Conservation (phyloP, 2,329 filamentous ascomycete species). For the Ophiocordyceps camponoti-floridani region DNA sequence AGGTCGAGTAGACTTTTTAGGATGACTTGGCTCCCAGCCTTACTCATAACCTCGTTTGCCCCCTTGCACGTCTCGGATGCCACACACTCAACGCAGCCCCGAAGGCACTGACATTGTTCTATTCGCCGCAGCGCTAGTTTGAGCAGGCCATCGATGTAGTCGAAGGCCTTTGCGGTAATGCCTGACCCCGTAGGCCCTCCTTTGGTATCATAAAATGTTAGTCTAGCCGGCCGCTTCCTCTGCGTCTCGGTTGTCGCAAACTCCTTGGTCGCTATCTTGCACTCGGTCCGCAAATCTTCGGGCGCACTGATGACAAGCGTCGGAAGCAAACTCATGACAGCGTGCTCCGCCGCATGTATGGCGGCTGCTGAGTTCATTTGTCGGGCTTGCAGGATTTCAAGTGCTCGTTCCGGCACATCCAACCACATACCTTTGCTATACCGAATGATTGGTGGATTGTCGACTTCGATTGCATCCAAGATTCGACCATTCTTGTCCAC, state of each 20-base stretch:
- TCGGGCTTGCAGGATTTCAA: constrained; percentile 58
- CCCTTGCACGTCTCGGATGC: constrained; percentile 72
- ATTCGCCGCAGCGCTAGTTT: constrained; percentile 60
- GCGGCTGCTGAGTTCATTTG: constrained; percentile 69
- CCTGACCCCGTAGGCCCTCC: constrained; percentile 70
- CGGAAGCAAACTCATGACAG: constrained; percentile 69
- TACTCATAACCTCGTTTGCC: constrained; percentile 83
- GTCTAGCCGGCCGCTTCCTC: constrained; percentile 67
- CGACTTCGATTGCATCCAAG: constrained; percentile 79
- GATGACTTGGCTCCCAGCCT: constrained; percentile 70
- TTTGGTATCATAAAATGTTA: constrained; percentile 93
- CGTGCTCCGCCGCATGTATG: constrained; percentile 91
- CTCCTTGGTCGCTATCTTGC: constrained; percentile 78
- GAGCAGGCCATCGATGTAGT: constrained; percentile 70
- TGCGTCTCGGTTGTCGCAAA: constrained; percentile 51
- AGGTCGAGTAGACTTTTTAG: constrained; percentile 56
- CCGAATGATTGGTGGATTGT: constrained; percentile 79
- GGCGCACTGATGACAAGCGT: constrained; percentile 82
- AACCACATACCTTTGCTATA: constrained; percentile 89
- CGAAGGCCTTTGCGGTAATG: constrained; percentile 83
- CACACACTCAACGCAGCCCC: constrained; percentile 82
- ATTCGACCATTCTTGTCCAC: constrained; percentile 73
- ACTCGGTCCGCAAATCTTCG: constrained; percentile 86
- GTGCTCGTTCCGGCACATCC: constrained; percentile 62
- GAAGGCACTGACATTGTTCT: constrained; percentile 54